Conservation (phyloP, 805 yeast genomes). For the Starmera amethionina region DNA sequence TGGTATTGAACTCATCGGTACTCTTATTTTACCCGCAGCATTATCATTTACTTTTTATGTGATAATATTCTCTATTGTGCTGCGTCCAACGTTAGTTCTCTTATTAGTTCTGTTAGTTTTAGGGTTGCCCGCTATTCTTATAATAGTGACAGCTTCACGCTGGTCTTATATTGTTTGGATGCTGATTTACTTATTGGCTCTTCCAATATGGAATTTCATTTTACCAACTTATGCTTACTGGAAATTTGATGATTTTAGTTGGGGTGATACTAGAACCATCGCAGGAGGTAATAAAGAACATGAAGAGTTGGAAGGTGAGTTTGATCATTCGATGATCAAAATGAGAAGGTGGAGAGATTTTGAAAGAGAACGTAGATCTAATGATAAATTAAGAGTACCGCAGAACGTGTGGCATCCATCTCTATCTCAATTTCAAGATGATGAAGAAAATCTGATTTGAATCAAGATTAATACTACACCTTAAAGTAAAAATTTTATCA, state of each 20-base stretch:
- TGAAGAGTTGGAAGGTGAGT: slow-evolving; percentile 66
- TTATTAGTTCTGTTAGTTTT: slow-evolving; percentile 72
- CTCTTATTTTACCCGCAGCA: slow-evolving; percentile 83
- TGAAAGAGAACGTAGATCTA: slow-evolving; percentile 47
- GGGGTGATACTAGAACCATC: slow-evolving; percentile 93
- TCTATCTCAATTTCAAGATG: slow-evolving; percentile 3
- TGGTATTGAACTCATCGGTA: slow-evolving; percentile 75
- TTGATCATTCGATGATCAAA: slow-evolving; percentile 81
- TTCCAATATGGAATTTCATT: slow-evolving; percentile 92
- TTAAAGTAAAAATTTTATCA: too few relatives aligned
- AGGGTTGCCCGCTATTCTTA: slow-evolving; percentile 78
- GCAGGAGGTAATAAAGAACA: slow-evolving; percentile 62
- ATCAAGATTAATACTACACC: too few relatives aligned
- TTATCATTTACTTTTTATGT: slow-evolving; percentile 77
- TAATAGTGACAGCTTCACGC: slow-evolving; percentile 72
- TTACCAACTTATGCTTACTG: slow-evolving; percentile 82
- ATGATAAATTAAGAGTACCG: slow-evolving; percentile 13
- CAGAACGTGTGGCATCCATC: slow-evolving; percentile 19
- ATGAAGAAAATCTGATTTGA: slow-evolving; percentile 6
- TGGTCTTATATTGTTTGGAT: slow-evolving; percentile 70
- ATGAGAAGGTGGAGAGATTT: slow-evolving; percentile 95
- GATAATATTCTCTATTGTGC: slow-evolving; percentile 56
- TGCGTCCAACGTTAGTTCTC: slow-evolving; percentile 67
- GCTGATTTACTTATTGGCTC: slow-evolving; percentile 63
- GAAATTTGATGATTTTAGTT: slow-evolving; percentile 93